These are phyloP conservation scores for Diaporthe eres DNA, from an alignment of 2,329 filamentous ascomycete species.

Conservation along the genomic window DNA sequence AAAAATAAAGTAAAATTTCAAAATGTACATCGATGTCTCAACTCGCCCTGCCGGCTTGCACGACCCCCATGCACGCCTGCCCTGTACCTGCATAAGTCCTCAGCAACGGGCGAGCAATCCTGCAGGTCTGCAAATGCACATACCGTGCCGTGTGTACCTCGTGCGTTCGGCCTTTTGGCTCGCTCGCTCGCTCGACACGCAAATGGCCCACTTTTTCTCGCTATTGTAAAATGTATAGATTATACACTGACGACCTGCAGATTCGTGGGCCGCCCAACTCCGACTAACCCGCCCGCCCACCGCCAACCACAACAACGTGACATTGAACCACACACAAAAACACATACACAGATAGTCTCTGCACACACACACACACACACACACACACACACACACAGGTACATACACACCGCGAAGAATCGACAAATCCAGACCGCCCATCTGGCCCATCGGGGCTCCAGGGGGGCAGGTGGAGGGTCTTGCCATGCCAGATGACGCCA, in stretches of 20 bases:
- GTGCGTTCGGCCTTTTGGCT: constrained; percentile 34
- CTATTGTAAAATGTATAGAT: background rate
- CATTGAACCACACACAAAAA: background rate
- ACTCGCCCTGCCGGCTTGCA: background rate
- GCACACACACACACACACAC: background rate
- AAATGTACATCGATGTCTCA: background rate
- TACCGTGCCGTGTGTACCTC: background rate
- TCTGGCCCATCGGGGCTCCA: background rate
- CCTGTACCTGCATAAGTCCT: constrained; percentile 35
- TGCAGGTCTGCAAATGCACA: background rate
- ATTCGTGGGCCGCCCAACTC: constrained; percentile 9
- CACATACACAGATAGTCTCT: background rate
- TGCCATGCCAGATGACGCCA: constrained; percentile 33
- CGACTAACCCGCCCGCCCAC: background rate
- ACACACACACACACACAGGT: background rate
- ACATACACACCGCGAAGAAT: background rate
- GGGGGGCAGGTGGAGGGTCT: background rate
- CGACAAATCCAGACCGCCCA: constrained; percentile 25
- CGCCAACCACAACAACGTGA: constrained; percentile 12
- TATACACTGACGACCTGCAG: background rate
- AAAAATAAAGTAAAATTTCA: constrained; percentile 37
- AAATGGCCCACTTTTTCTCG: background rate
- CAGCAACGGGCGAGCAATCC: background rate
- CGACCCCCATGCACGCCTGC: constrained; percentile 13
- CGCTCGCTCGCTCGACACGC: background rate